phyloP scores from a whole-genome alignment of 2,329 filamentous ascomycete genomes.

The Neopestalotiopsis rosae region DNA sequence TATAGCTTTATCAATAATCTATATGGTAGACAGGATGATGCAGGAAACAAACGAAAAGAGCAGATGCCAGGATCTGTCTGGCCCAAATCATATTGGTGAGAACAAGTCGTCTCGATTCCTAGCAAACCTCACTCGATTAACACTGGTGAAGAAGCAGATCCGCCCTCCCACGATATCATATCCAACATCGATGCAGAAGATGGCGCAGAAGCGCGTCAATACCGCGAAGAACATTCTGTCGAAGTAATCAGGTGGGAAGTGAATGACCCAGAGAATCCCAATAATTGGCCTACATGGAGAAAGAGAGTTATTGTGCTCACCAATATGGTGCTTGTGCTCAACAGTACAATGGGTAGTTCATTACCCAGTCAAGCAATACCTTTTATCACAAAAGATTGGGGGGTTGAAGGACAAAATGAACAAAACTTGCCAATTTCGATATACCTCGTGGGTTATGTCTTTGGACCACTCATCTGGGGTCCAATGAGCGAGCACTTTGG shows the following conservation, averaged over 20 bases:
- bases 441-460: constrained; percentile 68
- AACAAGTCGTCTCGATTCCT: neutral
- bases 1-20: neutral
- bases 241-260: neutral
- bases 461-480: constrained; percentile 55
- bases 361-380: constrained; percentile 68
- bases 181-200: neutral
- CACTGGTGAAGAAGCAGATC: neutral
- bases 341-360: constrained; percentile 70
- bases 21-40: neutral
- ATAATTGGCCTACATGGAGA: constrained; percentile 33
- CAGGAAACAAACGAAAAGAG: neutral
- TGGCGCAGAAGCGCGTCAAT: neutral
- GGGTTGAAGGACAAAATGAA: constrained; percentile 52
- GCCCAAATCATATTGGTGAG: neutral
- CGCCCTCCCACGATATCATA: neutral
- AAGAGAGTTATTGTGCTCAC: constrained; percentile 61
- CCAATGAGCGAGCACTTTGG: constrained; percentile 71
- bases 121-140: neutral
- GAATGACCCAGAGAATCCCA: neutral
- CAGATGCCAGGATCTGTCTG: neutral
- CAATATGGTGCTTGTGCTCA: constrained; percentile 65
- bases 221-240: neutral
- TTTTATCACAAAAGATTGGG: constrained; percentile 62
- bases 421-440: constrained; percentile 64